Evolutionary conservation across 345 rosid species (phyloP).

Genomic region (Populus pruinosa): DNA sequence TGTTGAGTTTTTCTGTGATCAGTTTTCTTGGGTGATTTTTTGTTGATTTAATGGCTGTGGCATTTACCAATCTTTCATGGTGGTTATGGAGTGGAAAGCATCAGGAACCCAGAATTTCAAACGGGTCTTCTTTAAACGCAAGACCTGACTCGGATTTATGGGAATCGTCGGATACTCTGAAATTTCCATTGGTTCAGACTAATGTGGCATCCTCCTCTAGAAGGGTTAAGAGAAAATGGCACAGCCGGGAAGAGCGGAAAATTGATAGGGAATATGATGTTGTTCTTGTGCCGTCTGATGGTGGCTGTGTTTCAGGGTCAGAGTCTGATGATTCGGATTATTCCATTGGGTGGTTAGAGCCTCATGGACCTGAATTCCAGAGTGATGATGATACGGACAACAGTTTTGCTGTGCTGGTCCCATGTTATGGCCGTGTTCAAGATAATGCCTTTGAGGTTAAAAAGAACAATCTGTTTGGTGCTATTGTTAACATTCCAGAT

Average conservation of each 20-base stretch:
- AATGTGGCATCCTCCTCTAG: slow-evolving; percentile 46
- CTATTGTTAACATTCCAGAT: slow-evolving; percentile 40
- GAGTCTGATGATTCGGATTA: slow-evolving; percentile 72
- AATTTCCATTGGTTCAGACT: slow-evolving; percentile 47
- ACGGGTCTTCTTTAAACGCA: slow-evolving; percentile 38
- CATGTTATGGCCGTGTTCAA: slow-evolving; percentile 49
- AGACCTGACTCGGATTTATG: slow-evolving; percentile 36
- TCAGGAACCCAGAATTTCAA: slow-evolving; percentile 40
- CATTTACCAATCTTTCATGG: slow-evolving; percentile 57
- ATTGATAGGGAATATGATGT: slow-evolving; percentile 64
- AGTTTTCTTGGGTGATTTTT: not conserved
- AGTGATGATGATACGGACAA: slow-evolving; percentile 56
- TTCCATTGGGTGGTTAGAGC: slow-evolving; percentile 80
- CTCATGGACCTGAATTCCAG: slow-evolving; percentile 64
- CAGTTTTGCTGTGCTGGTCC: slow-evolving; percentile 73
- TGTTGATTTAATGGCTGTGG: slow-evolving; percentile 43
- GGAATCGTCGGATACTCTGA: slow-evolving; percentile 51
- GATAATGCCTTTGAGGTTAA: slow-evolving; percentile 31
- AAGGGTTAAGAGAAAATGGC: slow-evolving; percentile 61
- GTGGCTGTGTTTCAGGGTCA: slow-evolving; percentile 68
- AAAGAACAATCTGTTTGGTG: slow-evolving; percentile 33
- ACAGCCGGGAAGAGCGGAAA: slow-evolving; percentile 60
- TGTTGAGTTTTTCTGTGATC: too few species aligned
- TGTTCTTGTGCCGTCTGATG: slow-evolving; percentile 77
- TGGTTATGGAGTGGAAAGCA: slow-evolving; percentile 65